A percentile compares a stretch with the other conserved stretches of the same genome.
These are phyloP conservation scores for Pochonia chlamydosporia DNA, from an alignment of 2,329 filamentous ascomycete species.

Conservation along the genomic window DNA sequence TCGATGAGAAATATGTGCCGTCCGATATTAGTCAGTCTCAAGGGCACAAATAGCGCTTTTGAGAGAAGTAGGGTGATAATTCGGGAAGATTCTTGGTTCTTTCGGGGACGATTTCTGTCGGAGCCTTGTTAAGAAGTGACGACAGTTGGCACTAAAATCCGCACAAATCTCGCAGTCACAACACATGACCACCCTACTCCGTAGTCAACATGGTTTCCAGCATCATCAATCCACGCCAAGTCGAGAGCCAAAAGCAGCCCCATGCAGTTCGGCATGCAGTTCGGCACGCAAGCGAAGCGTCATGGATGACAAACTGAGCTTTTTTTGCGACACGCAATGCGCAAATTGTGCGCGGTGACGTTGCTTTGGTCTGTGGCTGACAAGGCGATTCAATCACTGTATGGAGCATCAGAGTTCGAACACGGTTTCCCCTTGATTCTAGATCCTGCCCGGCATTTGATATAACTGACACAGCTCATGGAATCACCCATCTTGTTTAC, in stretches of 20 bases:
- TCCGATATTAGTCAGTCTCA: neutral
- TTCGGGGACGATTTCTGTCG: neutral
- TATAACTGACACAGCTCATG: no score
- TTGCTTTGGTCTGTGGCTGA: no score
- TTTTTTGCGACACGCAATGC: neutral
- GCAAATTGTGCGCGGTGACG: neutral
- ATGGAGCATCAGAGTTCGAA: no score
- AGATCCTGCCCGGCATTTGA: no score
- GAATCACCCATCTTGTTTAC: no score
- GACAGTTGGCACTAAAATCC: constrained; percentile 21
- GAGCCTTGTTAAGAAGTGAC: neutral
- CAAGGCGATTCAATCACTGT: no score
- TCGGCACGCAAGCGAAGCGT: neutral
- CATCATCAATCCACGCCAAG: no score
- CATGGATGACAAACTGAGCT: neutral
- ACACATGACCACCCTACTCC: no score
- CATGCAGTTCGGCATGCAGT: neutral
- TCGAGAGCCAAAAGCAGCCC: neutral
- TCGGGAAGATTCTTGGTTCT: neutral
- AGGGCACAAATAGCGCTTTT: neutral
- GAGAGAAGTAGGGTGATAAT: neutral
- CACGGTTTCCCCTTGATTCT: no score
- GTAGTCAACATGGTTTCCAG: no score
- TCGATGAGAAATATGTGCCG: neutral
- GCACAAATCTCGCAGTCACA: constrained; percentile 26